Evolutionary conservation across 805 yeast species (phyloP).

Genomic region (Candida railenensis): DNA sequence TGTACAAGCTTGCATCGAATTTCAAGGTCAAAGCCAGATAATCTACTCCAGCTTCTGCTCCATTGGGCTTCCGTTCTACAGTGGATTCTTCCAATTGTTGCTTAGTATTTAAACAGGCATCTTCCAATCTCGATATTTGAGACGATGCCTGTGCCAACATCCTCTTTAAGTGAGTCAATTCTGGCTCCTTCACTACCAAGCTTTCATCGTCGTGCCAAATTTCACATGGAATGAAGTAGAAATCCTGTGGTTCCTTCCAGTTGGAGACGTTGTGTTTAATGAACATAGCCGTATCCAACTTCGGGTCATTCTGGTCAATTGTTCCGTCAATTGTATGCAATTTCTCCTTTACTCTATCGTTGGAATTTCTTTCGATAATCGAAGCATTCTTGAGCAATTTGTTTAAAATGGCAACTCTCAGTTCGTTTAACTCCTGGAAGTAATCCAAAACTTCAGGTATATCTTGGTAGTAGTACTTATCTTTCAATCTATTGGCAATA

Average conservation of each 20-base stretch:
- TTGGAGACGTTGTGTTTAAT: conserved; percentile 74
- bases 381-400: conserved; percentile 62
- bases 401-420: conserved; percentile 70
- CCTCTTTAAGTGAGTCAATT: conserved; percentile 54
- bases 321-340: conserved; percentile 53
- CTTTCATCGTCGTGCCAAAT: conserved; percentile 97
- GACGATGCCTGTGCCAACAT: conserved; percentile 42
- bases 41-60: conserved; percentile 3
- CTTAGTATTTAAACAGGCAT: conserved; percentile 46
- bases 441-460: conserved; percentile 86
- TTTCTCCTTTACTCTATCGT: conserved; percentile 47
- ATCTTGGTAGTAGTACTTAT: conserved; percentile 90
- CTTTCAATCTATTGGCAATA: conserved; percentile 87
- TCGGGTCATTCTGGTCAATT: conserved; percentile 67
- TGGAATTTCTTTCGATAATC: conserved; percentile 51
- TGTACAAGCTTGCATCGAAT: conserved; percentile 53
- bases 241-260: conserved; percentile 89
- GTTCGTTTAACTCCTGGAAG: conserved; percentile 79
- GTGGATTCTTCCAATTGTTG: conserved; percentile 48
- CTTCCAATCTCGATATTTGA: conserved; percentile 40
- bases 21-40: conserved; percentile 40
- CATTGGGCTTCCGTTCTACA: conserved; percentile 29
- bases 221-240: conserved; percentile 80
- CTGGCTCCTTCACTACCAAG: conserved; percentile 56
- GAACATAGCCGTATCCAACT: conserved; percentile 83